A percentile compares a stretch with the other conserved stretches of the same genome.
phyloP scores from a whole-genome alignment of 2,329 filamentous ascomycete species.

The Metarhizium rileyi region DNA sequence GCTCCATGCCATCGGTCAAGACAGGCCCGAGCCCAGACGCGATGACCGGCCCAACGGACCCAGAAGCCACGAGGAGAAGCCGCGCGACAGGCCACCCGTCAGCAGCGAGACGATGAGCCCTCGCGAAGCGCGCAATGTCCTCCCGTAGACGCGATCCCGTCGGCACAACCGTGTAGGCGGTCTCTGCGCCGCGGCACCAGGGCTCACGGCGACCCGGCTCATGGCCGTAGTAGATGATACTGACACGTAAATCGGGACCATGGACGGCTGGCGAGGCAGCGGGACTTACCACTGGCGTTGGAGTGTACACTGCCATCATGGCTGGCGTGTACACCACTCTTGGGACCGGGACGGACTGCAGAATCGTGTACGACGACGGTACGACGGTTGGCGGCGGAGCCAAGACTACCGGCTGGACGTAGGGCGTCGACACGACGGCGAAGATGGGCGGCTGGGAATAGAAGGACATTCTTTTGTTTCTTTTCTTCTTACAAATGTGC shows the following conservation, averaged over 20 bases:
- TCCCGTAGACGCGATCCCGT: background rate
- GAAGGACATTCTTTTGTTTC: conserved; percentile 13
- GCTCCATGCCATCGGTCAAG: background rate
- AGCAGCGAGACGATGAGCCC: background rate
- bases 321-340: background rate
- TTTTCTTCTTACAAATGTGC: no score
- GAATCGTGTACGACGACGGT: background rate
- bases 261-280: background rate
- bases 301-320: background rate
- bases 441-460: conserved; percentile 18
- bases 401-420: background rate
- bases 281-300: background rate
- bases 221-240: conserved; percentile 6
- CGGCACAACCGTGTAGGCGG: background rate
- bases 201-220: background rate
- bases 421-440: background rate
- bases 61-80: background rate
- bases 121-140: background rate
- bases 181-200: conserved; percentile 3
- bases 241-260: background rate
- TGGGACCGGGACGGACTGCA: background rate
- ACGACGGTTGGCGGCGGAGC: background rate
- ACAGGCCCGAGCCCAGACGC: background rate
- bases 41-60: background rate
- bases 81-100: background rate